Evolutionary conservation across 352 stramenopile genomes (phyloP), one percentile per base, ranked within the genome.

Genomic region (Pythium rishiriense): DNA sequence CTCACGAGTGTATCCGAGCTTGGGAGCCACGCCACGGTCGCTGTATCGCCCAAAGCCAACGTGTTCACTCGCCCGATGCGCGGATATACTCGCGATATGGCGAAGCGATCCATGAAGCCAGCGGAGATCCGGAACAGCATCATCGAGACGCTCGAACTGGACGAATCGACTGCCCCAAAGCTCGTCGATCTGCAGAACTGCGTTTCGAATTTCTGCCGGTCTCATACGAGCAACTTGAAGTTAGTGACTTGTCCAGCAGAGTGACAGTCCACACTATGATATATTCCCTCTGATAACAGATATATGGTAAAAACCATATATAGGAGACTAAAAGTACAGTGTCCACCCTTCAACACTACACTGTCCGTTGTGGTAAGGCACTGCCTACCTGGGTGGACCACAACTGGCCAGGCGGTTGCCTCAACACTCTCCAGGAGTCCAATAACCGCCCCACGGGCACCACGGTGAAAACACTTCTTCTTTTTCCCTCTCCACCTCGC

Each of bases 141-240:
- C n/a, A 64, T 54, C 42, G 56, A 64, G 21, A 22, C 14, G 4
- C 24, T 54, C 5, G 15, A 64, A 12, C 33, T 64, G 25, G 29
- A 64, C 12, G 17, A 3, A 7, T 21, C 17, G 24, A 52, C 25
- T 2, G 42, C 46, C 12, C 56, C 56, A 28, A 35, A 35, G 15
- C 56, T 64, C 9, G 45, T 47, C 22, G 11, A 43, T 25, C 21
- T 64, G 26, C 56, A 64, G 46, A 64, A 64, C 56, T 55, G 41
- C 21, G 56, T 55, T 8, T 9, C 56, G 8, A 64, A 55, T 21
- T 64, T 48, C 29, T 45, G 56, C n/a, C 42, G 56, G 45, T 35
- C 12, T 21, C 56, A 55, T 17, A 55, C 55, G 56, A 56, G 46
- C 56, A 64, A 64, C 56, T n/a, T n/a, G n/a, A n/a, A n/a, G n/a